Evolutionary conservation across 441 rosid genomes (phyloP), one percentile per base, ranked within the genome.

Genomic region (Erodium trifolium): DNA sequence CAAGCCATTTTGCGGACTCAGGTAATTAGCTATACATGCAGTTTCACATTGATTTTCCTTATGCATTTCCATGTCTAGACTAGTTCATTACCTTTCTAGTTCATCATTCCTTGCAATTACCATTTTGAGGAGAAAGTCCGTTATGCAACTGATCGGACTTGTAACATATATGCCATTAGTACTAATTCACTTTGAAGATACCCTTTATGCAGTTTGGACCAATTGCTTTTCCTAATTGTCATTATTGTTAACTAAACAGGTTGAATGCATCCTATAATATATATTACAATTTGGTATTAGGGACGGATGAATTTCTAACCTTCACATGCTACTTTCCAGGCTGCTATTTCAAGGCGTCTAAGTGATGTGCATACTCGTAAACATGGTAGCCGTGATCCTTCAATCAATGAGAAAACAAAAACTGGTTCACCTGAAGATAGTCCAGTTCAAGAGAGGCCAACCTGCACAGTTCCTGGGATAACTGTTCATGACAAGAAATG

Each of bases 1-100:
- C 85, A 83, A 78, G 83, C 92, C 16, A 87, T 91, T 80, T 74
- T 93, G 83, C 82, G 96, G 66, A 89, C 97, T 71, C 98, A 88
- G 93, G 98, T 88, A 72, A 69, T 53, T 39, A 53, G n/a, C 16
- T 12, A 14, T 51, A 47, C 11, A 2, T 47, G 53, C 12, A 47
- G 13, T 11, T 13, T 51, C 16, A 14, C 17, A 51, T 51, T 51
- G 34, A 31, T 5, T n/a, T 0, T 51, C 4, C 17, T 49, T 49
- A n/a, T 49, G 5, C 34, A 31, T 31, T 31, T 31, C 34, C 34
- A 31, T 31, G 34, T 31, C 34, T 31, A 31, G 34, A 31, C 34
- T 31, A 31, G 34, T n/a, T 49, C 9, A 49, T 49, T 49, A 1
- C 57, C 13, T 49, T 49, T 1, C 16, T 49, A 2, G 13, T 49